Conservation (phyloP, 2,329 filamentous ascomycete species). For the Fusarium musae region DNA sequence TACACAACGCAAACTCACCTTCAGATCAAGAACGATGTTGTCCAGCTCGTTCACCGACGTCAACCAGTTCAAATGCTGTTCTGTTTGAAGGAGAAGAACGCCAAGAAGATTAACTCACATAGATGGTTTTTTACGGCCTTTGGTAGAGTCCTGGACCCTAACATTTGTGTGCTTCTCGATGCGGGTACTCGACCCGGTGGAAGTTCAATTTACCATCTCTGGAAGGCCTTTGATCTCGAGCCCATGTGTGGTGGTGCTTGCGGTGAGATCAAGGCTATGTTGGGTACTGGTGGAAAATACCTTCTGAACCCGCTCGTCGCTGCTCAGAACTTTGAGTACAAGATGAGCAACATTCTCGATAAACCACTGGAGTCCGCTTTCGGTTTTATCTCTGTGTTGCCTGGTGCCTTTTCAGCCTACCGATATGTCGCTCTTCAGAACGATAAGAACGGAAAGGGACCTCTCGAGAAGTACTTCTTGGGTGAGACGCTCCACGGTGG, state of each 20-base stretch:
- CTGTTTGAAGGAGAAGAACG: slow-evolving; percentile 99
- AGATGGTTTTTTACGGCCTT: slow-evolving; percentile 99
- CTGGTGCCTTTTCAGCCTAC: slow-evolving; percentile 98
- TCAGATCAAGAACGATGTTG: slow-evolving; percentile 89
- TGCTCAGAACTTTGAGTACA: slow-evolving; percentile 99
- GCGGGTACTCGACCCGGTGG: slow-evolving; percentile 94
- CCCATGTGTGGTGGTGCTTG: slow-evolving; percentile 98
- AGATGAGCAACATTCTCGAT: slow-evolving; percentile 99
- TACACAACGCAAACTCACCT: slow-evolving; percentile 90
- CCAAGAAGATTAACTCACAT: slow-evolving; percentile 99
- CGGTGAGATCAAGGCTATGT: slow-evolving; percentile 99
- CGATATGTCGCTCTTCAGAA: slow-evolving; percentile 95
- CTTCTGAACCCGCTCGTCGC: slow-evolving; percentile 93
- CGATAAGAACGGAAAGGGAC: slow-evolving; percentile 93
- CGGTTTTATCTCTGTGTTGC: slow-evolving; percentile 96
- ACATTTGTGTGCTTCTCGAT: slow-evolving; percentile 96
- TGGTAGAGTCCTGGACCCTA: slow-evolving; percentile 89
- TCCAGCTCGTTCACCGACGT: slow-evolving; percentile 83
- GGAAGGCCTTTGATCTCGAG: slow-evolving; percentile 98
- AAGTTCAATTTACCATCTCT: slow-evolving; percentile 96
- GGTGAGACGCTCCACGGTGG: slow-evolving; percentile 96
- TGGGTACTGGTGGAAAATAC: slow-evolving; percentile 84
- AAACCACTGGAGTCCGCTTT: slow-evolving; percentile 98
- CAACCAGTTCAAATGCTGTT: slow-evolving; percentile 97
- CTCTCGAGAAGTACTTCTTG: slow-evolving; percentile 95